Conservation (phyloP, 1,284 basidiomycete species). For the Tilletia walkeri region DNA sequence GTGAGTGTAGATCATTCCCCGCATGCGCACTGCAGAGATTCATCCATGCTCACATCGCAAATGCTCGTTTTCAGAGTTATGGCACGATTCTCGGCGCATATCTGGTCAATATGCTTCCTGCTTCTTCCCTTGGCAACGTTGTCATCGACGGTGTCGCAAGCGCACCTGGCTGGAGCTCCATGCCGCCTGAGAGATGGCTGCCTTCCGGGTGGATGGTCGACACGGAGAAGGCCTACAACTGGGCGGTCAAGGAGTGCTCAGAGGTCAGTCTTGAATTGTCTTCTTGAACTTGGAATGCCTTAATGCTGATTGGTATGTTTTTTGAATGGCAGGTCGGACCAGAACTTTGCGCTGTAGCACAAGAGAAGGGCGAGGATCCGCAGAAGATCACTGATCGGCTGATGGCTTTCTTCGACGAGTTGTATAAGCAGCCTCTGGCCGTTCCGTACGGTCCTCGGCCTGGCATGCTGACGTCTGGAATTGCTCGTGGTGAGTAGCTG, state of each 20-base stretch:
- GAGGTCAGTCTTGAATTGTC: constrained; percentile 17
- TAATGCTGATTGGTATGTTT: not conserved
- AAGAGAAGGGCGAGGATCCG: constrained; percentile 23
- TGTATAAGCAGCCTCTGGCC: constrained; percentile 20
- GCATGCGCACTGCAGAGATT: not conserved
- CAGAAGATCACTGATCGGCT: constrained; percentile 24
- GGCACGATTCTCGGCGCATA: constrained; percentile 45
- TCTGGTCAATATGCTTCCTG: constrained; percentile 50
- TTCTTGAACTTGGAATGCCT: not conserved
- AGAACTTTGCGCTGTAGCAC: constrained; percentile 24
- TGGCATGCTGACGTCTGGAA: constrained; percentile 57
- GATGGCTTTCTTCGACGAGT: constrained; percentile 8
- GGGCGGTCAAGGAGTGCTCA: constrained; percentile 25
- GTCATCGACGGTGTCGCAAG: constrained; percentile 27
- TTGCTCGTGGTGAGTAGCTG: constrained; percentile 36
- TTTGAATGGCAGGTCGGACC: constrained; percentile 19
- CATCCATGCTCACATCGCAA: not conserved
- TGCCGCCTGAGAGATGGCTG: constrained; percentile 57
- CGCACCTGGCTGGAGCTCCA: constrained; percentile 30
- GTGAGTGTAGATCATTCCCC: not conserved
- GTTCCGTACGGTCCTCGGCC: constrained; percentile 45
- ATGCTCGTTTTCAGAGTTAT: constrained; percentile 18
- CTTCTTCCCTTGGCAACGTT: constrained; percentile 33
- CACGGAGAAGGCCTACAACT: constrained; percentile 25
- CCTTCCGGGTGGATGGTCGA: constrained; percentile 27